Evolutionary conservation across 2,329 filamentous ascomycete species (phyloP), one percentile per base, ranked within the genome.

Genomic region (Didymella pinodella): DNA sequence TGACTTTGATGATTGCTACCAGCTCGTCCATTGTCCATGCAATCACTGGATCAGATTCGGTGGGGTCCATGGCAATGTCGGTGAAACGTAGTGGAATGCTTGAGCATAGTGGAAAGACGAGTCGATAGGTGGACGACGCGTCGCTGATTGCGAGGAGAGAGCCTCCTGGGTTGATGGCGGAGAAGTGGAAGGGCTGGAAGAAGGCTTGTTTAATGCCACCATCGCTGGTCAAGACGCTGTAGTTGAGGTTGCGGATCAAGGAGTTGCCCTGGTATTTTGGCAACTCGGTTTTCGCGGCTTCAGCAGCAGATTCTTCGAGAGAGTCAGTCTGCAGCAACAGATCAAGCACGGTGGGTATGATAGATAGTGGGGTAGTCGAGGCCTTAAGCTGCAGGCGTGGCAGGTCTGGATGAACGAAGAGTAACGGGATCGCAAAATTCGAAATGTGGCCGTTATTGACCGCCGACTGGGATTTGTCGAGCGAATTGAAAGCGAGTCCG

Each of bases 181-280:
- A 64, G 38, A 65, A 65, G 28, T 65, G 63, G 54, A 65, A 64
- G 3, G 63, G 63, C 32, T 61, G 40, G 34, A 65, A 65, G 34
- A 65, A 65, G 4, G 63, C 54, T 16, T 54, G 46, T 6, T 20
- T 50, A 16, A 48, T 12, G 25, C 38, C 41, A 11, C 54, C 61
- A 20, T 54, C 41, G 25, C 26, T 32, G 2, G 58, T 62, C 16
- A 47, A n/a, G n/a, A 65, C 52, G 26, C 46, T 57, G 32, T 54
- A 65, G 44, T 64, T 48, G 20, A 62, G 46, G 4, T 61, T 26
- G 10, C 63, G 58, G 34, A 64, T 64, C 8, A 65, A 28, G 0
- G 63, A 65, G 36, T 64, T 57, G 11, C 63, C 63, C 29, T 64
- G 61, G 45, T 65, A 65, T 12, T 51, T 62, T 1, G 61, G 63